A percentile compares a stretch with the other conserved stretches of the same genome.
phyloP scores from a whole-genome alignment of 225 moss, liverwort and hornwort genomes.

The Pseudisothecium myosuroides region DNA sequence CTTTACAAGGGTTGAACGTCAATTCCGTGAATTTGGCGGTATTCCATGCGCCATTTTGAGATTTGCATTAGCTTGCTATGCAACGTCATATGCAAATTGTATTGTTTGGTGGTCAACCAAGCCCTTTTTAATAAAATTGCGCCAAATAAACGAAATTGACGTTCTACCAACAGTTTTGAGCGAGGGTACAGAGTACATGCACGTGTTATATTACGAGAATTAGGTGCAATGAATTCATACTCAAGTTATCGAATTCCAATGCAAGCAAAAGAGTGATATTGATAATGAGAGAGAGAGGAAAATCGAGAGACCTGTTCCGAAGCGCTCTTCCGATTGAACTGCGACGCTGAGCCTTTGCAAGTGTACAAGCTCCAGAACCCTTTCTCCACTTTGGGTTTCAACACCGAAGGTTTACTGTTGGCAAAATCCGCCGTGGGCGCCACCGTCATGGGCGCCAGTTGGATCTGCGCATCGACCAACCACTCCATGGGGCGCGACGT shows the following conservation, averaged over 20 bases:
- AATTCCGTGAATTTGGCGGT: too few species aligned
- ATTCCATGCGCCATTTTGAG: too few species aligned
- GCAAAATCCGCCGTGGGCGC: not conserved
- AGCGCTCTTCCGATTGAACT: conserved; percentile 35
- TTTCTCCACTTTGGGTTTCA: conserved; percentile 46
- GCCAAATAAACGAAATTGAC: too few species aligned
- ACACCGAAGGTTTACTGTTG: not conserved
- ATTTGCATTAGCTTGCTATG: too few species aligned
- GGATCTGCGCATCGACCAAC: conserved; percentile 37
- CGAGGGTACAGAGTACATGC: not conserved
- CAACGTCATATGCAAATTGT: too few species aligned
- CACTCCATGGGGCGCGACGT: conserved; percentile 44
- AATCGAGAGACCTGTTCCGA: conserved; percentile 25
- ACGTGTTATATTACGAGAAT: not conserved
- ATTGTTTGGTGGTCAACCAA: too few species aligned
- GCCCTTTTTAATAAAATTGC: too few species aligned
- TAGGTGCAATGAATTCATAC: not conserved
- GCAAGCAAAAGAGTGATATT: not conserved
- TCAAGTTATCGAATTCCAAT: not conserved
- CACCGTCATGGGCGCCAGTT: conserved; percentile 27
- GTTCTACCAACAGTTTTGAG: not conserved
- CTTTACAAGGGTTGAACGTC: too few species aligned
- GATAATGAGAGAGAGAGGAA: not conserved
- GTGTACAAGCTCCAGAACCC: conserved; percentile 54
- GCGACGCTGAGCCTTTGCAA: conserved; percentile 28